Evolutionary conservation across 495 filamentous ascomycete genomes (phyloP).

Genomic region (Penicillium atrosanguineum): DNA sequence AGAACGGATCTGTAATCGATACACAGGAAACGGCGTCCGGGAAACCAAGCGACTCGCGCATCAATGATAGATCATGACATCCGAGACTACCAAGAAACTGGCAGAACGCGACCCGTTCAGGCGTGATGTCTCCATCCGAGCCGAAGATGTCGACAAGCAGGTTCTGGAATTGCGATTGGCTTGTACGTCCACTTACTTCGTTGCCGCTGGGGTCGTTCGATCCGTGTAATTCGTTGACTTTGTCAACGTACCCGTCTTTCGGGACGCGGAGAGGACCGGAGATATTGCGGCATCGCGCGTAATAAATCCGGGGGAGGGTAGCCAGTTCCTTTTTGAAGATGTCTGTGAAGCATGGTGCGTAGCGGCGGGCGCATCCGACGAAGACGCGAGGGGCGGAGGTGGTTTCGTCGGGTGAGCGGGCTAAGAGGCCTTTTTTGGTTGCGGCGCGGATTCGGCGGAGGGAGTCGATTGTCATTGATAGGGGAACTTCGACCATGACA

Average conservation of each 20-base stretch:
- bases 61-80: slow-evolving; percentile 53
- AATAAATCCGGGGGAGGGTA: slow-evolving; percentile 43
- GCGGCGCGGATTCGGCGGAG: slow-evolving; percentile 44
- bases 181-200: not conserved
- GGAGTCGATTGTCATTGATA: slow-evolving; percentile 42
- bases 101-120: slow-evolving; percentile 35
- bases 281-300: slow-evolving; percentile 55
- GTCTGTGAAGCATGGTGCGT: slow-evolving; percentile 49
- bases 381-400: slow-evolving; percentile 39
- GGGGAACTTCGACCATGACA: slow-evolving; percentile 55
- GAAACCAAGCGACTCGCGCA: slow-evolving; percentile 54
- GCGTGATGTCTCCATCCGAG: slow-evolving; percentile 27
- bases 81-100: slow-evolving; percentile 48
- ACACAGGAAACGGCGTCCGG: slow-evolving; percentile 45
- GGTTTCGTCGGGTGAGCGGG: not conserved
- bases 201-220: not conserved
- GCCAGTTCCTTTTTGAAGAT: slow-evolving; percentile 48
- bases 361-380: slow-evolving; percentile 54
- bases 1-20: slow-evolving; percentile 45
- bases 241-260: not conserved
- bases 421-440: slow-evolving; percentile 13
- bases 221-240: not conserved
- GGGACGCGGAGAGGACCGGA: slow-evolving; percentile 34
- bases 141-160: slow-evolving; percentile 33
- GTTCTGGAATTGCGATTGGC: slow-evolving; percentile 7